Conservation (phyloP, 352 stramenopile genomes). For the Peronospora farinosa region DNA sequence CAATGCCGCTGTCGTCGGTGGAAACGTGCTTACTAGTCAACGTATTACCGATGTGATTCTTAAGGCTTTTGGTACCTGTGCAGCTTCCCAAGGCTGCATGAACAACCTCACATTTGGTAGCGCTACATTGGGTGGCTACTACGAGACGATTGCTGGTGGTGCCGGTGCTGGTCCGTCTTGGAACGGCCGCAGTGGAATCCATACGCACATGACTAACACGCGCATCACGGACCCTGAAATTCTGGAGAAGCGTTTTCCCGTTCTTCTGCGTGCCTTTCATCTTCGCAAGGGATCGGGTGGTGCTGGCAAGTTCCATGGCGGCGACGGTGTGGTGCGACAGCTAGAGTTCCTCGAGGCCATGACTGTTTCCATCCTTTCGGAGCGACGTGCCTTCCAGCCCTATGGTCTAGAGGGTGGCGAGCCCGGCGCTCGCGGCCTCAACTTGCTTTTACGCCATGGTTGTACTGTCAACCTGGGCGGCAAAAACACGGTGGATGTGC, state of each 20-base stretch:
- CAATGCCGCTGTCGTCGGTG: slow-evolving; percentile 94
- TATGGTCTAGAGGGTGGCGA: slow-evolving; percentile 93
- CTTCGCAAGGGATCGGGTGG: slow-evolving; percentile 88
- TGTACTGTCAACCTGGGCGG: slow-evolving; percentile 76
- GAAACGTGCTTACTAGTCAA: slow-evolving; percentile 97
- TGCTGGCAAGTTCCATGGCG: slow-evolving; percentile 83
- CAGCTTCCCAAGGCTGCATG: slow-evolving; percentile 98
- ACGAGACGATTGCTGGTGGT: slow-evolving; percentile 98
- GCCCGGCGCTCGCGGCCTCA: slow-evolving; percentile 87
- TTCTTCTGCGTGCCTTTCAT: slow-evolving; percentile 83
- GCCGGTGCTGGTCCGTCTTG: slow-evolving; percentile 94
- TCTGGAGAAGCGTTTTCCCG: slow-evolving; percentile 93
- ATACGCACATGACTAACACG: slow-evolving; percentile 99
- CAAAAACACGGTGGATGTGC: slow-evolving; percentile 93
- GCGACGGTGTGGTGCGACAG: slow-evolving; percentile 93
- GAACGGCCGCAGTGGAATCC: slow-evolving; percentile 93
- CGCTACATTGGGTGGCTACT: slow-evolving; percentile 92
- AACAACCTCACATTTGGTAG: slow-evolving; percentile 99
- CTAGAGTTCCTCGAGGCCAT: slow-evolving; percentile 93
- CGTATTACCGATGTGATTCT: slow-evolving; percentile 98
- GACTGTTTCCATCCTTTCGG: slow-evolving; percentile 96
- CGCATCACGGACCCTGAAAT: slow-evolving; percentile 99
- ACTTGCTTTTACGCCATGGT: slow-evolving; percentile 82
- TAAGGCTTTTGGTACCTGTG: slow-evolving; percentile 92
- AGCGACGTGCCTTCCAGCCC: slow-evolving; percentile 92